Evolutionary conservation across 495 filamentous ascomycete genomes (phyloP), one percentile per base, ranked within the genome.

Genomic region (Trichocladium uniseriatum): DNA sequence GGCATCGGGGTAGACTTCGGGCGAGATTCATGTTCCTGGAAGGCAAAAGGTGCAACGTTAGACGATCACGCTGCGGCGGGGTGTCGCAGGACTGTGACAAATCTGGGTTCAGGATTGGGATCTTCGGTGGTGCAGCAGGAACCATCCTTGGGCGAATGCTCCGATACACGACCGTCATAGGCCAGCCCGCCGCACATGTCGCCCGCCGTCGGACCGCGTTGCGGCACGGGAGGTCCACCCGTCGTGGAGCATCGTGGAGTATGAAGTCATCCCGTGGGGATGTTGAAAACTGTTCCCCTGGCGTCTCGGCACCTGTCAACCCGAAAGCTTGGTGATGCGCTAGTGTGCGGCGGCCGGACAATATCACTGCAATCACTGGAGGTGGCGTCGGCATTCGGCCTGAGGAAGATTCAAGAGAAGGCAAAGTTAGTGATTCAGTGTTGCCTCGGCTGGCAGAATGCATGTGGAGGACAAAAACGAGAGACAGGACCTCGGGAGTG

Each of bases 21-120:
- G 36, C n/a, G 37, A 40, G 35, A 15, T 39, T n/a, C 45, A 34
- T 47, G 45, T 48, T 48, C 45, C 45, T 49, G 9, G 38, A 49
- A 18, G 31, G 43, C 43, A 22, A 36, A 36, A 18, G n/a, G 1
- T n/a, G 45, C 36, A 15, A 47, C 35, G 39, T 47, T 7, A 16
- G 46, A 42, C 38, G 46, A 49, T 49, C 29, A 21, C 18, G 1
- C 24, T 15, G 38, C 2, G 28, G 9, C 9, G 35, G 20, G 14
- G 19, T n/a, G 46, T 41, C 38, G 46, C 46, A 49, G 38, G 31
- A 9, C 9, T 42, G 46, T 28, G 38, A 41, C 46, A 42, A 41
- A 41, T 49, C 29, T 8, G 20, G 38, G 21, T 22, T 16, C 38
- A 32, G 46, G 38, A 49, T 49, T 49, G 38, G 19, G 46, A 49